These are phyloP conservation scores for Oryza coarctata DNA, from an alignment of 176 grass and related monocot genomes.

Conservation along the genomic window DNA sequence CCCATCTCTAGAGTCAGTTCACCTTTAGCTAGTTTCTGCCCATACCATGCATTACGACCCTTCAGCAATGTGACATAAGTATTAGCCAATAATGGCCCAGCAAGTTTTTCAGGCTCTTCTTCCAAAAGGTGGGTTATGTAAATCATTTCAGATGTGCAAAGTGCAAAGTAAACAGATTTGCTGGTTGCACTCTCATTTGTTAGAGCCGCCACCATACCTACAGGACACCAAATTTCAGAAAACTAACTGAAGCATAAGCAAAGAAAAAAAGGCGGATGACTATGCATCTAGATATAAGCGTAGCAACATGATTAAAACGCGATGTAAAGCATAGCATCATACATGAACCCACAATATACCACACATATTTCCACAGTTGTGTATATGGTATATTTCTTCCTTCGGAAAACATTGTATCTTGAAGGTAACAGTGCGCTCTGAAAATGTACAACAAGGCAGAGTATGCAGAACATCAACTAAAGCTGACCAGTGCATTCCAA, in stretches of 20 bases:
- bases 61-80: conserved; percentile 95
- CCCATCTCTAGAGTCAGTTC: conserved; percentile 92
- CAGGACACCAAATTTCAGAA: conserved; percentile 36
- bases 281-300: neutral
- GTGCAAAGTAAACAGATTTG: conserved; percentile 96
- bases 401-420: neutral
- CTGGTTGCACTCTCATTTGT: conserved; percentile 98
- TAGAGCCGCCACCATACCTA: conserved; percentile 92
- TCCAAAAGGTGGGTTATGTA: conserved; percentile 96
- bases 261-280: neutral
- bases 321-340: neutral
- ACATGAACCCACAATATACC: neutral
- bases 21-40: conserved; percentile 89
- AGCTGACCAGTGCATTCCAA: neutral
- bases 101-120: conserved; percentile 95
- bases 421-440: neutral
- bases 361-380: conserved; percentile 4
- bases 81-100: conserved; percentile 89
- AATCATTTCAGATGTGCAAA: conserved; percentile 99
- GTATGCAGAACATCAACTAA: neutral
- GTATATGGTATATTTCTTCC: neutral
- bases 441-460: neutral
- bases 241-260: conserved; percentile 16
- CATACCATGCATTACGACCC: conserved; percentile 97
- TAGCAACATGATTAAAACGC: neutral